Conservation (phyloP, 2,329 filamentous ascomycete species). For the Aspergillus sp. region DNA sequence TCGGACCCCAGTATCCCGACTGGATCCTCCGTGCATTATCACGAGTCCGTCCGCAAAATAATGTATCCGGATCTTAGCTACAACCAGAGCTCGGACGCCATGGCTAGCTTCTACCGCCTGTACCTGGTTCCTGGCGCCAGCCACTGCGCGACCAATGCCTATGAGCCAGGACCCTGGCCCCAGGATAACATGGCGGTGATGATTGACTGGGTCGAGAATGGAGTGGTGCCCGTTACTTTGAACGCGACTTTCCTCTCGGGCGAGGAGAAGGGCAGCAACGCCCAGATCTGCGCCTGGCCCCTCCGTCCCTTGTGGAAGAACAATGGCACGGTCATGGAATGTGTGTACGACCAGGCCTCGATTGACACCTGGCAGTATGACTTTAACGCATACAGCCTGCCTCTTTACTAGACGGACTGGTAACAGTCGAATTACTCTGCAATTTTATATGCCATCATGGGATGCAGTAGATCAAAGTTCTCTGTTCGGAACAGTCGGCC, state of each 20-base stretch:
- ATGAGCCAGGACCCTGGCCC: constrained; percentile 50
- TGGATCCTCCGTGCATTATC: no score
- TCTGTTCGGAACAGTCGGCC: no score
- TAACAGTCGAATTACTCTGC: no score
- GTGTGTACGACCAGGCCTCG: constrained; percentile 18
- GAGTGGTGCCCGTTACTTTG: constrained; percentile 46
- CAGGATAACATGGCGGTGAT: constrained; percentile 50
- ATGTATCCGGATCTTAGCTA: constrained; percentile 50
- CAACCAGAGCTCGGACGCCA: constrained; percentile 42
- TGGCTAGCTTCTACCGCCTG: constrained; percentile 59
- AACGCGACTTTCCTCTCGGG: constrained; percentile 43
- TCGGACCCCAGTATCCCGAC: no score
- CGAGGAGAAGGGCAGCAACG: constrained; percentile 32
- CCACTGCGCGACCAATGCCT: constrained; percentile 52
- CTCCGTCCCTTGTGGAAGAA: constrained; percentile 32
- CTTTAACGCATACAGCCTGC: constrained; percentile 16
- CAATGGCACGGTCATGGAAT: constrained; percentile 7
- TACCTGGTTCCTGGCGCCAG: constrained; percentile 57
- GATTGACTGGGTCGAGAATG: constrained; percentile 58
- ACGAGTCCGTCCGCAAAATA: constrained; percentile 18
- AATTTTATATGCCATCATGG: no score
- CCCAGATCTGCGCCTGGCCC: constrained; percentile 39
- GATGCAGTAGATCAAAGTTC: no score
- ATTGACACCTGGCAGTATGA: constrained; percentile 22
- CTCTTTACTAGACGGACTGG: constrained; percentile 13